Evolutionary conservation across 345 rosid genomes (phyloP).

Genomic region (Arabidopsis arenosa): DNA sequence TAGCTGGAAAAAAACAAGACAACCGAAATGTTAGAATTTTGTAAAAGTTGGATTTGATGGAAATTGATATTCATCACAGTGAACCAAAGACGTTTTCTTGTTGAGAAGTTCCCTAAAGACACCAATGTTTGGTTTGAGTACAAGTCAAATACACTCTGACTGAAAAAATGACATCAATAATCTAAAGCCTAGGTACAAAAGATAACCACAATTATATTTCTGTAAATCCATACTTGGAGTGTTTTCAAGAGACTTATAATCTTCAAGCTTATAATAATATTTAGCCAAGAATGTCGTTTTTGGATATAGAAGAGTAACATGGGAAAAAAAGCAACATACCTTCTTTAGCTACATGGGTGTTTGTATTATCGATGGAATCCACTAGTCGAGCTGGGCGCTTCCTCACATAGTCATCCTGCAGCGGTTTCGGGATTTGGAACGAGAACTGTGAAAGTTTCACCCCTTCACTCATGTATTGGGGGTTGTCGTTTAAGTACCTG

Average conservation of each 20-base stretch:
- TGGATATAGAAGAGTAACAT: neutral
- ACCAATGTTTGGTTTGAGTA: neutral
- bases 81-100: neutral
- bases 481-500: constrained; percentile 69
- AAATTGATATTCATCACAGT: neutral
- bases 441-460: constrained; percentile 67
- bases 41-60: neutral
- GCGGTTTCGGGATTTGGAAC: constrained; percentile 77
- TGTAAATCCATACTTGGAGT: neutral
- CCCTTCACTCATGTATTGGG: constrained; percentile 53
- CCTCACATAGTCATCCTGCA: constrained; percentile 67
- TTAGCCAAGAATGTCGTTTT: neutral
- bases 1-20: constrained; percentile 47
- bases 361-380: constrained; percentile 46
- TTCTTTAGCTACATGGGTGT: constrained; percentile 46
- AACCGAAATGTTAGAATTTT: constrained; percentile 13
- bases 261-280: too few species aligned
- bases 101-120: neutral
- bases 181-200: neutral
- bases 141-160: neutral
- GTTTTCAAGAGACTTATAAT: neutral
- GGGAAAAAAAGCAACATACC: constrained; percentile 47
- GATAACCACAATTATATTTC: neutral
- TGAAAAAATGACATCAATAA: neutral
- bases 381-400: constrained; percentile 53